Base-by-base conservation (phyloP, 805 yeast species). In the Jamesozyma rosinii region DNA sequence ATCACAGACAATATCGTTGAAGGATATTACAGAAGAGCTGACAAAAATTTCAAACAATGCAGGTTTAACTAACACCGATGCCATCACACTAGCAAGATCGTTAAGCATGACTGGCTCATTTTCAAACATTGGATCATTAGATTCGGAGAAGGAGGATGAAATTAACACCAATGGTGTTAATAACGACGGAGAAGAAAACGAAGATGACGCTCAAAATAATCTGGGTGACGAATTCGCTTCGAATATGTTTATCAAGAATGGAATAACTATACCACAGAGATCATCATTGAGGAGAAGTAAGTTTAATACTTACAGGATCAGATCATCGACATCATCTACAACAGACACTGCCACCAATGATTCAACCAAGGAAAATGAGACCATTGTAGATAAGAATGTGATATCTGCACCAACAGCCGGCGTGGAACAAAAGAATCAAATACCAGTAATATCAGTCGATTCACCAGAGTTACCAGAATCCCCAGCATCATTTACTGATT, bases 51-150 rank as follows among this genome's bases (percentile, higher is more conserved):
- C 90, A 0, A 81, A 79, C 49, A 68, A 79, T 62, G 95, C 90
- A 0, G 92, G 94, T 0, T 65, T 84, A 61, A 81, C 78, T 42
- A 79, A 87, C 3, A 75, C 80, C 33, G 94, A 86, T 65, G 94
- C 95, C 0, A 81, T 82, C 4, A 78, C 94, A 0, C 68, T 86
- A 44, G 95, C 95, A 0, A 69, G 94, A 54, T 79, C 92, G 1
- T 69, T 87, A 39, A 81, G 90, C 2, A 74, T 85, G 38, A 74
- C 83, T 0, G 76, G 86, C 0, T 67, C 82, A 24, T 83, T 83
- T 11, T 70, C 46, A 1, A 33, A 38, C 30, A 21, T 24, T 8
- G 39, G 27, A 10, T 3, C 9, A 9, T 33, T 44, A 17, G 47
- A 37, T 32, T 40, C 37, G 35, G 45, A 33, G 15, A 48, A 45